phyloP scores from a whole-genome alignment of 352 stramenopile genomes.

The Albugo candida region DNA sequence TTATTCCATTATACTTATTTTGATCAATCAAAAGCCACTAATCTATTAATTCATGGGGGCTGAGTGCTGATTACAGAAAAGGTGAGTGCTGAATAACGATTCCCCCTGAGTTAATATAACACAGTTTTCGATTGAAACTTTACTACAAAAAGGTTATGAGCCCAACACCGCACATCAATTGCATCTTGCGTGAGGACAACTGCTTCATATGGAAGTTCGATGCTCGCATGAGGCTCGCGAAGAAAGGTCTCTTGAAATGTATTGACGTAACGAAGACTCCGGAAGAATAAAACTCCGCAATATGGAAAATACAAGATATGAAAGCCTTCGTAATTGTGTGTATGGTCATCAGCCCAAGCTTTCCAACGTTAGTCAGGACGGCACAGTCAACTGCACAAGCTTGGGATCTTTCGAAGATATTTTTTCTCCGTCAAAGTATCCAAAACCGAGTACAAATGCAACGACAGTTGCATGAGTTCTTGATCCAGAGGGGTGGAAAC shows the following conservation, averaged over 20 bases:
- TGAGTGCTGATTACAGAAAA: too few relatives aligned
- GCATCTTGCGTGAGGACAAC: too few relatives aligned
- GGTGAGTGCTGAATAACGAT: too few relatives aligned
- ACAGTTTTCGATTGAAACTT: too few relatives aligned
- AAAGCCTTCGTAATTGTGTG: not conserved
- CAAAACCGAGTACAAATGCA: constrained; percentile 12
- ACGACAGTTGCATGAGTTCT: constrained; percentile 9
- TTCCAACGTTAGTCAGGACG: constrained; percentile 7
- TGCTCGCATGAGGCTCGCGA: not conserved
- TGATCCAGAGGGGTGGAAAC: not conserved
- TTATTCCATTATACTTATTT: too few relatives aligned
- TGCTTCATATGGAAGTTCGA: not conserved
- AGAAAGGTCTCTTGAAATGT: not conserved
- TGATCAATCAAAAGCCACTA: too few relatives aligned
- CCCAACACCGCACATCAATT: too few relatives aligned
- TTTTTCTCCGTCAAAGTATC: constrained; percentile 12
- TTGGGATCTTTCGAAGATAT: constrained; percentile 5
- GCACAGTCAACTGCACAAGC: not conserved
- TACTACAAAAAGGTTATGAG: too few relatives aligned
- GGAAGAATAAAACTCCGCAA: not conserved
- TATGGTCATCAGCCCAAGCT: not conserved
- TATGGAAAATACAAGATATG: constrained; percentile 1
- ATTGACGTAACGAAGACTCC: constrained; percentile 3
- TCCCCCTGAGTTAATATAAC: too few relatives aligned
- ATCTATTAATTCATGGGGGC: too few relatives aligned